phyloP scores from a whole-genome alignment of 148 eudicot species.

The Persicaria maculosa region DNA sequence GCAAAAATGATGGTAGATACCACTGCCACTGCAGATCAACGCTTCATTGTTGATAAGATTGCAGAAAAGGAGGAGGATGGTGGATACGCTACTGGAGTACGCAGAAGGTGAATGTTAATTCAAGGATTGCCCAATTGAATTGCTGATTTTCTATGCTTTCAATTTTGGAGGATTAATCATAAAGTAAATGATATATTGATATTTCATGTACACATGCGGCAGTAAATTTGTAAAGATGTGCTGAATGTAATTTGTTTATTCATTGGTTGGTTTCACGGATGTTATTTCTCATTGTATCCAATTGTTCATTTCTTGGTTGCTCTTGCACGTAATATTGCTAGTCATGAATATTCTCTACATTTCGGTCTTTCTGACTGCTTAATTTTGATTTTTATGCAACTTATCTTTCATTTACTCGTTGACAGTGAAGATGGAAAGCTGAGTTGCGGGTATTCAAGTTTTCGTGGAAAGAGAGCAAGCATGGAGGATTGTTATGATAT shows the following conservation, averaged over 20 bases:
- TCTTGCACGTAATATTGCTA: not conserved
- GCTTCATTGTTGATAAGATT: conserved; percentile 26
- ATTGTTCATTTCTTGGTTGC: not conserved
- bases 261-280: not conserved
- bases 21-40: conserved; percentile 29
- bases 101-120: conserved; percentile 59
- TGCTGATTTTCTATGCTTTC: conserved; percentile 10
- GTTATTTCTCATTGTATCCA: not conserved
- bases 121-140: not conserved
- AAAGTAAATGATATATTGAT: not conserved
- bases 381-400: not conserved
- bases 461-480: conserved; percentile 90
- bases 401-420: conserved; percentile 23
- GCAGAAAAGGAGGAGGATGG: conserved; percentile 54
- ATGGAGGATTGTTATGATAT: conserved; percentile 97
- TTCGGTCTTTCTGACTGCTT: not conserved
- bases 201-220: not conserved
- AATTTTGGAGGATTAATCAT: not conserved
- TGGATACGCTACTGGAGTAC: conserved; percentile 71
- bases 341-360: not conserved
- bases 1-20: conserved; percentile 68
- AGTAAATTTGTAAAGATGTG: not conserved
- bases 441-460: conserved; percentile 89
- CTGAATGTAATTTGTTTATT: not conserved
- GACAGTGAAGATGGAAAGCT: conserved; percentile 87